phyloP scores from a whole-genome alignment of 1,139 yeast genomes.

The Yamadazyma conglobata region DNA sequence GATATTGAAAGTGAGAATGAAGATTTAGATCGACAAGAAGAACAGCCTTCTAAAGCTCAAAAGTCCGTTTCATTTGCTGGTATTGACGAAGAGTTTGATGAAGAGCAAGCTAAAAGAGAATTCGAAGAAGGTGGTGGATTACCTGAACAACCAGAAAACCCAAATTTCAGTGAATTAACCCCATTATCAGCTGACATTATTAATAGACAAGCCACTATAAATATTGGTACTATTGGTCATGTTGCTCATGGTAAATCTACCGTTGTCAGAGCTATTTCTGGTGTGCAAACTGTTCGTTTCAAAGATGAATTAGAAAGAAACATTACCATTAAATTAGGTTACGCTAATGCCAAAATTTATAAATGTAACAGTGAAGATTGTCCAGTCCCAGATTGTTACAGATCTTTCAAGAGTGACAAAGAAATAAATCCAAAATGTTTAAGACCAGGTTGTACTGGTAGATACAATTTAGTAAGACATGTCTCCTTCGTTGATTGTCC shows the following conservation, averaged over 20 bases:
- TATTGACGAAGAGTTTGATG: slow-evolving; percentile 58
- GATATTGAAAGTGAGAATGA: slow-evolving; percentile 49
- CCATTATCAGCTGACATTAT: slow-evolving; percentile 94
- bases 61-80: slow-evolving; percentile 86
- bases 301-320: slow-evolving; percentile 98
- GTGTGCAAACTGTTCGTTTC: slow-evolving; percentile 98
- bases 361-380: slow-evolving; percentile 84
- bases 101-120: slow-evolving; percentile 68
- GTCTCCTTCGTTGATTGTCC: slow-evolving; percentile 99
- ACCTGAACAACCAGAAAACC: slow-evolving; percentile 91
- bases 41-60: slow-evolving; percentile 43
- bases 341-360: slow-evolving; percentile 98
- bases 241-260: slow-evolving; percentile 99
- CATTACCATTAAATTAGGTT: slow-evolving; percentile 96
- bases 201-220: slow-evolving; percentile 98
- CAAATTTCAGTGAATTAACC: slow-evolving; percentile 73
- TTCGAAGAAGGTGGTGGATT: slow-evolving; percentile 98
- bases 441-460: slow-evolving; percentile 77
- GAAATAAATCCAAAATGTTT: slow-evolving; percentile 93
- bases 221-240: slow-evolving; percentile 98
- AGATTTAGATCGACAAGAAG: slow-evolving; percentile 45
- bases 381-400: slow-evolving; percentile 94
- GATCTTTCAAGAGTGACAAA: slow-evolving; percentile 89
- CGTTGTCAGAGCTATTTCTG: slow-evolving; percentile 97
- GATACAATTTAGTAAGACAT: slow-evolving; percentile 88